These are phyloP conservation scores for Rhizopus microsporus DNA, from an alignment of 371 early-diverging fungal species.

Conservation along the genomic window DNA sequence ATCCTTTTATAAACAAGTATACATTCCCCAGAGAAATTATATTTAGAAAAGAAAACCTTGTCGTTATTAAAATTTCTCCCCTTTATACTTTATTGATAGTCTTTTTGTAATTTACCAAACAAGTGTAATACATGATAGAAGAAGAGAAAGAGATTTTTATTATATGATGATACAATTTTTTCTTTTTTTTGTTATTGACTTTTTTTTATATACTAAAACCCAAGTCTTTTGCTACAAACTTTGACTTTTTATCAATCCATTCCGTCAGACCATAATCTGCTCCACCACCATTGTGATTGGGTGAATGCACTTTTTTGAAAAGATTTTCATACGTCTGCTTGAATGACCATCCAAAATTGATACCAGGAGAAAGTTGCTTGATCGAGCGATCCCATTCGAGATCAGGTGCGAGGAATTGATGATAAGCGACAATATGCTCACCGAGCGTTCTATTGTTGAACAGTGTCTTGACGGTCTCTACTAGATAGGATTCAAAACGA, in stretches of 20 bases:
- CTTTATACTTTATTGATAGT: too few relatives aligned
- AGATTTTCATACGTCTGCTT: conserved; percentile 43
- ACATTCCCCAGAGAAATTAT: too few relatives aligned
- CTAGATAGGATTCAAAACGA: conserved; percentile 50
- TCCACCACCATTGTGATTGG: conserved; percentile 42
- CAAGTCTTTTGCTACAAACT: conserved; percentile 38
- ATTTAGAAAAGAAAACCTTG: too few relatives aligned
- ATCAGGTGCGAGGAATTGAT: conserved; percentile 50
- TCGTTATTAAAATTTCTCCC: too few relatives aligned
- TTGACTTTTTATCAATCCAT: conserved; percentile 36
- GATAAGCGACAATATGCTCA: conserved; percentile 49
- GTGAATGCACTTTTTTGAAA: conserved; percentile 27
- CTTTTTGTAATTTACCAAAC: too few relatives aligned
- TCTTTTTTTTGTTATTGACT: neutral
- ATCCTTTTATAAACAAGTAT: too few relatives aligned
- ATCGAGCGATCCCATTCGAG: conserved; percentile 58
- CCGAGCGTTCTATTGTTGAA: conserved; percentile 55
- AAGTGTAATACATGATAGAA: neutral
- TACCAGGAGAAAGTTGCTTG: conserved; percentile 54
- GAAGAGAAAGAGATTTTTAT: neutral
- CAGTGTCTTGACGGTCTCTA: conserved; percentile 43
- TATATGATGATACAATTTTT: neutral
- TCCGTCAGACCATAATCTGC: conserved; percentile 48
- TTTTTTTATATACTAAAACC: conserved; percentile 29
- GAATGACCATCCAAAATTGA: conserved; percentile 49